Evolutionary conservation across 495 filamentous ascomycete species (phyloP).

Genomic region (Platismatia glauca): DNA sequence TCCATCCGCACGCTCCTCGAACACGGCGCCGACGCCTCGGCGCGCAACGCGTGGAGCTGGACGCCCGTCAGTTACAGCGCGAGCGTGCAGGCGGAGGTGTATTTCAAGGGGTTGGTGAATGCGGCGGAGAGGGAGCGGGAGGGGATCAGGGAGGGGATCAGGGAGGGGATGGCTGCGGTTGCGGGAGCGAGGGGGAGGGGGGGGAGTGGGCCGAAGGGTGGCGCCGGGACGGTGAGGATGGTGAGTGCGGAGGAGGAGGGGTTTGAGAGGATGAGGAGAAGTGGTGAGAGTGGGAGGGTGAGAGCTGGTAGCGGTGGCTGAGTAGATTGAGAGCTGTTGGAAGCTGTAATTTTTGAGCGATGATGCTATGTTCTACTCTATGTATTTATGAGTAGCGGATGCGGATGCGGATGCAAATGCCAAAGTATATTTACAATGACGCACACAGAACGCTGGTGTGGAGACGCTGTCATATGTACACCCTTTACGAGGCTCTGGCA

Average conservation of each 20-base stretch:
- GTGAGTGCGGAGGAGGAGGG: constrained; percentile 16
- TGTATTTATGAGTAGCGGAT: constrained; percentile 16
- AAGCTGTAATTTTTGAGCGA: not conserved
- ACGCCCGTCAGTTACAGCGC: constrained; percentile 62
- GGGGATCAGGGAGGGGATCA: constrained; percentile 10
- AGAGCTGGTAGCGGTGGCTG: constrained; percentile 22
- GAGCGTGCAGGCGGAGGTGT: constrained; percentile 67
- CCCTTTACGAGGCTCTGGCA: not conserved
- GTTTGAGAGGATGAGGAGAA: constrained; percentile 5
- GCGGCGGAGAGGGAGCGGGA: constrained; percentile 16
- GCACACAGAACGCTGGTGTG: not conserved
- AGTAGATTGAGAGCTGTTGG: not conserved
- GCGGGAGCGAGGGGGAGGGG: constrained; percentile 12
- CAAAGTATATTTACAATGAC: not conserved
- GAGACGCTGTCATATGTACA: constrained; percentile 4
- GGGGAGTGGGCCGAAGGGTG: constrained; percentile 1
- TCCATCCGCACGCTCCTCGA: constrained; percentile 62
- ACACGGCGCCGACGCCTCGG: constrained; percentile 55
- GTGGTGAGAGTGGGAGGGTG: constrained; percentile 16
- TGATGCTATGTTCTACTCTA: not conserved
- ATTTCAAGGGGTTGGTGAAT: constrained; percentile 55
- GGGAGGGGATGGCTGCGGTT: constrained; percentile 7
- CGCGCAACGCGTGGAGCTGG: constrained; percentile 61
- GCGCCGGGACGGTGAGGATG: constrained; percentile 6
- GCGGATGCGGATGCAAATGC: too few species aligned